Conservation (phyloP, 139 green algal species). For the Haematococcus sp. region DNA sequence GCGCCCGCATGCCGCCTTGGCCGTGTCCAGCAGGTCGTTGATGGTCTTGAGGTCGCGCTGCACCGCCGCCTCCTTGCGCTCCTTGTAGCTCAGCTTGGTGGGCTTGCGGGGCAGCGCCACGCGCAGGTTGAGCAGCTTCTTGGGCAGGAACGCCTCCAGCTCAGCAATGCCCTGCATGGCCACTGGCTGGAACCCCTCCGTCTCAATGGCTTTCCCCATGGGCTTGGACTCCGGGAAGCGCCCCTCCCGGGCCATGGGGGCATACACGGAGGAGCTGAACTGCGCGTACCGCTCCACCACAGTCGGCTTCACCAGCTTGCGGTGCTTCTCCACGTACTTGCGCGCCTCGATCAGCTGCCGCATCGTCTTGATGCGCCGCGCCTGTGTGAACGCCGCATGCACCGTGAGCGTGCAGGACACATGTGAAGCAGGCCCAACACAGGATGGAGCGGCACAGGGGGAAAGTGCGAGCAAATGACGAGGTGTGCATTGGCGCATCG, state of each 20-base stretch:
- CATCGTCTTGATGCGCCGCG: conserved; percentile 65
- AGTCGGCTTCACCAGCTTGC: conserved; percentile 39
- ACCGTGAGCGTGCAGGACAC: not conserved
- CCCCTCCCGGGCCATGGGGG: conserved; percentile 64
- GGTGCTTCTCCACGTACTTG: conserved; percentile 53
- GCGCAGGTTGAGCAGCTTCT: conserved; percentile 30
- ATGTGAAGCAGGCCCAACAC: too few relatives aligned
- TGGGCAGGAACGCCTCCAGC: conserved; percentile 51
- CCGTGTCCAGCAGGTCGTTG: conserved; percentile 50
- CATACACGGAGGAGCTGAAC: conserved; percentile 66
- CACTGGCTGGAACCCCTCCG: conserved; percentile 51
- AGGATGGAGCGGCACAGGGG: not conserved
- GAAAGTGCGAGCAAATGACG: not conserved
- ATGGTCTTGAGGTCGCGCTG: conserved; percentile 60
- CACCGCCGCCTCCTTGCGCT: conserved; percentile 45
- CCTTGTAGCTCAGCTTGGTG: conserved; percentile 45
- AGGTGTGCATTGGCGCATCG: too few relatives aligned
- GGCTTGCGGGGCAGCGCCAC: conserved; percentile 21
- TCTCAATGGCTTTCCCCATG: conserved; percentile 55
- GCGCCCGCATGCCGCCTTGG: conserved; percentile 40
- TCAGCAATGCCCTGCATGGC: conserved; percentile 43
- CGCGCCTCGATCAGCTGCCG: conserved; percentile 60
- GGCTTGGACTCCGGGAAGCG: conserved; percentile 58
- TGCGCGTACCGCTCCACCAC: conserved; percentile 64
- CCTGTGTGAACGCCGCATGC: not conserved